These are phyloP conservation scores for Amniculicola lignicola DNA, from an alignment of 495 filamentous ascomycete genomes.

Conservation along the genomic window DNA sequence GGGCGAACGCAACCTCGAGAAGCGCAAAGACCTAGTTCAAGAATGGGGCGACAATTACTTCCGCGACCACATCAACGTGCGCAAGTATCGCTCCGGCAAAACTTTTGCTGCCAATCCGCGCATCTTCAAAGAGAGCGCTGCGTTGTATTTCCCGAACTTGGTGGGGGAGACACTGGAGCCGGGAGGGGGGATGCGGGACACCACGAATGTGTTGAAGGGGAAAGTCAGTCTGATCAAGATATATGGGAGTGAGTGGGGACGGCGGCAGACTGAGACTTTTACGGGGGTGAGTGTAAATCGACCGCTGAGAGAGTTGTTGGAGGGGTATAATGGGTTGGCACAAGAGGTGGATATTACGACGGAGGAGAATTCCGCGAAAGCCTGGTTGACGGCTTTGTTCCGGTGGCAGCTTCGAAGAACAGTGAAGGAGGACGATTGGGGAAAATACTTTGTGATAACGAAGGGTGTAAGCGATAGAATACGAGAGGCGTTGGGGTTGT, in stretches of 20 bases:
- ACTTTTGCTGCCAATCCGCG: conserved; percentile 75
- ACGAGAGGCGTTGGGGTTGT: conserved; percentile 70
- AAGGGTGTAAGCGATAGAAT: conserved; percentile 71
- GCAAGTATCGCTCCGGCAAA: conserved; percentile 74
- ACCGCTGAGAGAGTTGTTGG: conserved; percentile 54
- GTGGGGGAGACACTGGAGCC: conserved; percentile 69
- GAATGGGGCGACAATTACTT: conserved; percentile 78
- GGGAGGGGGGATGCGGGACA: conserved; percentile 57
- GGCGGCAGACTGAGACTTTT: conserved; percentile 73
- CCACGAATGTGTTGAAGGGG: conserved; percentile 66
- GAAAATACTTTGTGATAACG: conserved; percentile 77
- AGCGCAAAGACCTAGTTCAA: conserved; percentile 61
- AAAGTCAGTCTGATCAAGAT: conserved; percentile 74
- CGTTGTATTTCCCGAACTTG: conserved; percentile 93
- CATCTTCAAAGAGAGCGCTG: conserved; percentile 68
- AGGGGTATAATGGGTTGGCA: conserved; percentile 47
- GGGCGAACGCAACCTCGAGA: conserved; percentile 75
- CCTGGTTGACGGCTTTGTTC: conserved; percentile 68
- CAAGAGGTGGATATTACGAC: conserved; percentile 84
- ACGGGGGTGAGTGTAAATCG: conserved; percentile 61
- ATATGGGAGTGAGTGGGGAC: conserved; percentile 79
- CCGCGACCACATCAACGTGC: conserved; percentile 82
- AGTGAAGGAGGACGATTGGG: conserved; percentile 59
- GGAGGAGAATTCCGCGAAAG: conserved; percentile 76
- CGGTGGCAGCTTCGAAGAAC: conserved; percentile 56